Conservation (phyloP, 2,329 filamentous ascomycete species). For the Cordyceps farinosa region DNA sequence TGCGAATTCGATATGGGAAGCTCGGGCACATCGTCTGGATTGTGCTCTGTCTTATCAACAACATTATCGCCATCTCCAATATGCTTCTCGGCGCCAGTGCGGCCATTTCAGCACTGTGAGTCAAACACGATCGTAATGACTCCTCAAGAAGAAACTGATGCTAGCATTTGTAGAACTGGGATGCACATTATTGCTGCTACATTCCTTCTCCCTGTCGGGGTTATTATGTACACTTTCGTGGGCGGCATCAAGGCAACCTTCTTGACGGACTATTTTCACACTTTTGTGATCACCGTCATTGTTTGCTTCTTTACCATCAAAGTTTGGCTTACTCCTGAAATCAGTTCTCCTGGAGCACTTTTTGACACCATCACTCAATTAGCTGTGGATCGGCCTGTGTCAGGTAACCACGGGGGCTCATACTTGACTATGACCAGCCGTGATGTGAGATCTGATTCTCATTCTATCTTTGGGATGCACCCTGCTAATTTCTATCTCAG, state of each 20-base stretch:
- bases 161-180: slow-evolving; percentile 35
- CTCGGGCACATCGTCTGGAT: slow-evolving; percentile 50
- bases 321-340: slow-evolving; percentile 43
- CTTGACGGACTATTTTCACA: slow-evolving; percentile 53
- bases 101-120: slow-evolving; percentile 33
- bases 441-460: slow-evolving; percentile 28
- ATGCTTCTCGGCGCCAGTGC: slow-evolving; percentile 44
- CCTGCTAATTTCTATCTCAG: slow-evolving; percentile 22
- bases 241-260: slow-evolving; percentile 40
- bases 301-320: slow-evolving; percentile 47
- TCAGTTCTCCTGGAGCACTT: slow-evolving; percentile 45
- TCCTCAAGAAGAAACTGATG: neutral
- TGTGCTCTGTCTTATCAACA: slow-evolving; percentile 49
- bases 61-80: slow-evolving; percentile 50
- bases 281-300: slow-evolving; percentile 51
- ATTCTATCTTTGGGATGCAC: neutral
- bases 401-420: slow-evolving; percentile 50
- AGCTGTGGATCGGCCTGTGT: slow-evolving; percentile 41
- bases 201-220: slow-evolving; percentile 40
- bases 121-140: neutral
- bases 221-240: slow-evolving; percentile 38
- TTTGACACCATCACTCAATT: slow-evolving; percentile 49
- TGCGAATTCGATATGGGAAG: slow-evolving; percentile 48
- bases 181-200: slow-evolving; percentile 49
- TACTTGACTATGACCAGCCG: slow-evolving; percentile 56